phyloP scores from a whole-genome alignment of 495 filamentous ascomycete species.

The Neurospora sublineolata region DNA sequence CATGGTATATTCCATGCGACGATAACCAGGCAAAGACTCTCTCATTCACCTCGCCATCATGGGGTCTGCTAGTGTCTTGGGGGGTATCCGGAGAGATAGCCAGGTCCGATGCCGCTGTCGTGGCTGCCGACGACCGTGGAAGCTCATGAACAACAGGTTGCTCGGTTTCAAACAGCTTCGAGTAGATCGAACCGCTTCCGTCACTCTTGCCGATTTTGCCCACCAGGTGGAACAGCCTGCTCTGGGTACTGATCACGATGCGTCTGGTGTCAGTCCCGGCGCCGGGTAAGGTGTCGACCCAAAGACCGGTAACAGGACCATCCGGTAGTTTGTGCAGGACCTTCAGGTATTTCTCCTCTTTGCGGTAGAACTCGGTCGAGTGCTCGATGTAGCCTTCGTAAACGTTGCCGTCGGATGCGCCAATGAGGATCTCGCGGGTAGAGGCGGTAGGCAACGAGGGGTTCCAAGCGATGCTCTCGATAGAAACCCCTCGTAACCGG shows the following conservation, averaged over 20 bases:
- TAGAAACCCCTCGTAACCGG: conserved; percentile 69
- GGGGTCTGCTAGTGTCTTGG: conserved; percentile 34
- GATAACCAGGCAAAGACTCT: conserved; percentile 84
- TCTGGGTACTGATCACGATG: conserved; percentile 66
- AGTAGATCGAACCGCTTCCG: conserved; percentile 69
- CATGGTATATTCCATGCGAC: conserved; percentile 78
- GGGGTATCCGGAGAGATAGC: conserved; percentile 63
- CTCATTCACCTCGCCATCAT: conserved; percentile 38
- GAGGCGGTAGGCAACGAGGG: conserved; percentile 92
- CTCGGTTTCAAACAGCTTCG: conserved; percentile 80
- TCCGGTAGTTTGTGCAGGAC: conserved; percentile 67
- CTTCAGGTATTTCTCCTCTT: conserved; percentile 87
- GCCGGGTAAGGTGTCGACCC: conserved; percentile 58
- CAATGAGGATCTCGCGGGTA: conserved; percentile 89
- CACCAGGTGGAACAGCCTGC: conserved; percentile 61
- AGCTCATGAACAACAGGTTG: conserved; percentile 62
- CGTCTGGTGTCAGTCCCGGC: conserved; percentile 54
- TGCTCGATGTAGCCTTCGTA: conserved; percentile 96
- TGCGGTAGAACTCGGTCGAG: conserved; percentile 81
- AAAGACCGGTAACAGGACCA: conserved; percentile 68
- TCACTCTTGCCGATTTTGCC: conserved; percentile 71
- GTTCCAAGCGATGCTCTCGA: conserved; percentile 91
- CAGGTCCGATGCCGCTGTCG: conserved; percentile 50
- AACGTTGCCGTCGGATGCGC: conserved; percentile 81
- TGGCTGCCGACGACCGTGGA: conserved; percentile 38